phyloP scores from a whole-genome alignment of 2,329 filamentous ascomycete genomes.

The Penicillium concentricum region DNA sequence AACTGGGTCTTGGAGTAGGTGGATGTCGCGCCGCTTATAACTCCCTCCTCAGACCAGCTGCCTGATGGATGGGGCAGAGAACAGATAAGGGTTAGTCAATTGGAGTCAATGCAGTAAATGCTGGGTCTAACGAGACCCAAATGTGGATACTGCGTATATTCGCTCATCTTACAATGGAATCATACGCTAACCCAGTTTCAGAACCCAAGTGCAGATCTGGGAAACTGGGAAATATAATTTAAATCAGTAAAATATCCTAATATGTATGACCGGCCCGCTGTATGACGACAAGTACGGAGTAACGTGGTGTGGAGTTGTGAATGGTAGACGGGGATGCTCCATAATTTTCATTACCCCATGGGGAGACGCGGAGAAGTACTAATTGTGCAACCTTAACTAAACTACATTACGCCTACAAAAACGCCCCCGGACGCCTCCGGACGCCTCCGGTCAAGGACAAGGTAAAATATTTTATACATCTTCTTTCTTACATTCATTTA shows the following conservation, averaged over 20 bases:
- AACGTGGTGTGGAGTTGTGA: not conserved
- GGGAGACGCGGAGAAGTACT: constrained; percentile 2
- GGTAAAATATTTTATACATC: no score
- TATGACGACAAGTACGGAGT: not conserved
- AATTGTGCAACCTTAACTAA: not conserved
- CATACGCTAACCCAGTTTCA: not conserved
- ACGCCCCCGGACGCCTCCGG: not conserved
- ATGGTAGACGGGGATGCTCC: not conserved
- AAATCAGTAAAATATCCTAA: no score
- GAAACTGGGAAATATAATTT: not conserved
- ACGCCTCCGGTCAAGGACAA: no score
- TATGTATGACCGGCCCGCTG: not conserved
- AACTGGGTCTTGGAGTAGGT: not conserved
- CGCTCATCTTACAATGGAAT: not conserved
- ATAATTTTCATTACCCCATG: not conserved
- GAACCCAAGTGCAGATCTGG: not conserved
- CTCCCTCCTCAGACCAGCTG: not conserved
- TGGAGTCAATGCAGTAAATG: not conserved
- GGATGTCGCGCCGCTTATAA: not conserved
- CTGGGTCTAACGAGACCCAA: not conserved
- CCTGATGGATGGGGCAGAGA: not conserved
- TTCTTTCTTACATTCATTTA: no score
- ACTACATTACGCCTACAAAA: not conserved
- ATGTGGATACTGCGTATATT: not conserved
- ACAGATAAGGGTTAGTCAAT: not conserved